These are phyloP conservation scores for Wickerhamiella pararugosa DNA, from an alignment of 1,139 yeast species.

Conservation along the genomic window DNA sequence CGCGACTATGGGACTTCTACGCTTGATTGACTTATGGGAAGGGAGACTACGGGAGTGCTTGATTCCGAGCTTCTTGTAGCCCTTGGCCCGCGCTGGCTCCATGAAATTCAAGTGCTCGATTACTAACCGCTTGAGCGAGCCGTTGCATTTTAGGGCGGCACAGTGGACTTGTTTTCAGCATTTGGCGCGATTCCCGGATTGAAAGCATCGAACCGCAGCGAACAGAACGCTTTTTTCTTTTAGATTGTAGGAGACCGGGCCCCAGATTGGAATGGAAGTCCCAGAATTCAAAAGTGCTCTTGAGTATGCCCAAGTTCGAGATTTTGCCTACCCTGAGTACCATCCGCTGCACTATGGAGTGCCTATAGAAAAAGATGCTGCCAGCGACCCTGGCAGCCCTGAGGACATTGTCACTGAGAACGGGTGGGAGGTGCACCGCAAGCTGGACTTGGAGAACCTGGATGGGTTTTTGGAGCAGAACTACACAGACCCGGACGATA, in stretches of 20 bases:
- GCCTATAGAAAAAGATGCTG: slow-evolving; percentile 14
- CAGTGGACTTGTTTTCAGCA: not conserved
- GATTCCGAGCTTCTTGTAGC: too few species aligned
- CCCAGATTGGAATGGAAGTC: slow-evolving; percentile 2
- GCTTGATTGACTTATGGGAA: too few species aligned
- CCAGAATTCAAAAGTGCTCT: slow-evolving; percentile 24
- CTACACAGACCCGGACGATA: slow-evolving; percentile 22
- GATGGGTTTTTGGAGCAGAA: not conserved
- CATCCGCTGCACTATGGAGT: slow-evolving; percentile 57
- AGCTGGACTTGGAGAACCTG: slow-evolving; percentile 3
- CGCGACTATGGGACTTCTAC: too few species aligned
- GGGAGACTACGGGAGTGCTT: too few species aligned
- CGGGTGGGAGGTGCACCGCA: slow-evolving; percentile 8
- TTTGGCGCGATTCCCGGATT: not conserved
- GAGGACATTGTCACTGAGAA: slow-evolving; percentile 14
- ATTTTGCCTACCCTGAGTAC: slow-evolving; percentile 56
- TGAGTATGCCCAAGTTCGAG: slow-evolving; percentile 39
- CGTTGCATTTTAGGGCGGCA: not conserved
- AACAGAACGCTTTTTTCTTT: not conserved
- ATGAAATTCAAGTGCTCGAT: too few species aligned
- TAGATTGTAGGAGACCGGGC: not conserved
- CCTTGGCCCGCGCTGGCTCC: too few species aligned
- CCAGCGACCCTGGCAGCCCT: slow-evolving; percentile 14
- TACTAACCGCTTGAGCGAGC: too few species aligned
- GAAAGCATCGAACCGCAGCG: not conserved